Conservation (phyloP, 2,329 filamentous ascomycete species). For the Knufia petricola region DNA sequence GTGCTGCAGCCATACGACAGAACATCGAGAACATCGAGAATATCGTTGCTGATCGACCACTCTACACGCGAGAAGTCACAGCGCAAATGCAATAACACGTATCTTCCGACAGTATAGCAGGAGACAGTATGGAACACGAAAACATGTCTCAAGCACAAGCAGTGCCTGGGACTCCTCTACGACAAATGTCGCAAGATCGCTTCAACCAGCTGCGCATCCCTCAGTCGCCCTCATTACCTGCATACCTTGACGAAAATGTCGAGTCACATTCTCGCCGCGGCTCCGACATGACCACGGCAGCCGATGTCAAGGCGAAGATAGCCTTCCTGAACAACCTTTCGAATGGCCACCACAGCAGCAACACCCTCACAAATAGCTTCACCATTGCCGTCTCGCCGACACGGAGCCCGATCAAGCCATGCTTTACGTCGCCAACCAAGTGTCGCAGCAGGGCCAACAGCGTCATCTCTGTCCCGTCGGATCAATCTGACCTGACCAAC, state of each 20-base stretch:
- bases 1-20: no score
- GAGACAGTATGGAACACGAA: conserved; percentile 8
- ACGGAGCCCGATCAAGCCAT: conserved; percentile 2
- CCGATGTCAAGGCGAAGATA: conserved; percentile 40
- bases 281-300: conserved; percentile 21
- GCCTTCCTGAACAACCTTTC: conserved; percentile 38
- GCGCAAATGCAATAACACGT: conserved; percentile 6
- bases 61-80: background rate
- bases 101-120: background rate
- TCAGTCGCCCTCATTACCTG: conserved; percentile 31
- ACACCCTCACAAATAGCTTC: conserved; percentile 23
- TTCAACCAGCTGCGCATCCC: conserved; percentile 39
- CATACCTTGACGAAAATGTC: conserved; percentile 24
- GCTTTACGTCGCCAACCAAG: conserved; percentile 14
- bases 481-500: background rate
- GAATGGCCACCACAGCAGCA: conserved; percentile 24
- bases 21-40: no score
- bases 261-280: conserved; percentile 30
- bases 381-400: conserved; percentile 1
- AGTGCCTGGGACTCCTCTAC: conserved; percentile 28
- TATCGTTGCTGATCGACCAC: background rate
- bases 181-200: conserved; percentile 39
- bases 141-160: background rate
- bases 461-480: conserved; percentile 24
- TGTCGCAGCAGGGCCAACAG: conserved; percentile 29